These are phyloP conservation scores for Colletotrichum cereale DNA, from an alignment of 2,329 filamentous ascomycete genomes.

Conservation along the genomic window DNA sequence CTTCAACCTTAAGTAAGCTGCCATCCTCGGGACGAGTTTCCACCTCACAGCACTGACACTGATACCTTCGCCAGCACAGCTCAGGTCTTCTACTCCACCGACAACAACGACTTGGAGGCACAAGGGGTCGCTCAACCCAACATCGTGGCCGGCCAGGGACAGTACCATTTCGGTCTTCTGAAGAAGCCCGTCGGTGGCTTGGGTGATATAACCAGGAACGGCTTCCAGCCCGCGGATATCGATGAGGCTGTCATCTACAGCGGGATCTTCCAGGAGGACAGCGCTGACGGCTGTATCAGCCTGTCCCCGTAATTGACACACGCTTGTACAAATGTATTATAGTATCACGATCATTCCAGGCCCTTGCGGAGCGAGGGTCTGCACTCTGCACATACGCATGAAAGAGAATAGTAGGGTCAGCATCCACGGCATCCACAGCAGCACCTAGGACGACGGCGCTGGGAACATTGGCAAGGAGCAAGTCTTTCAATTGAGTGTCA, in stretches of 20 bases:
- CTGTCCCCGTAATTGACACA: slow-evolving; percentile 10
- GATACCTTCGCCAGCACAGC: slow-evolving; percentile 57
- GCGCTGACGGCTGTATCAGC: slow-evolving; percentile 44
- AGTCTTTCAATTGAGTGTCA: too few species aligned
- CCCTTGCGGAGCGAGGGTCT: background rate
- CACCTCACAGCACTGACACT: background rate
- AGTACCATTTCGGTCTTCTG: slow-evolving; percentile 72
- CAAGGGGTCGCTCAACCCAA: slow-evolving; percentile 62
- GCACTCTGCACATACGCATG: background rate
- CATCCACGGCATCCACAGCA: too few species aligned
- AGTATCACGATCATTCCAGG: background rate
- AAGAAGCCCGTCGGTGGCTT: slow-evolving; percentile 66
- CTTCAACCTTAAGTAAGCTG: slow-evolving; percentile 64
- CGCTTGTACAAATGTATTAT: background rate
- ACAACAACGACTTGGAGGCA: slow-evolving; percentile 56
- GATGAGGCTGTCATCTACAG: slow-evolving; percentile 66
- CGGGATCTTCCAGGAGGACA: slow-evolving; percentile 67
- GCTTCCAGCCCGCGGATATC: slow-evolving; percentile 61
- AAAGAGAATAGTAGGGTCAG: background rate
- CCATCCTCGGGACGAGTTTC: background rate
- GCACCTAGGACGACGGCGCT: too few species aligned
- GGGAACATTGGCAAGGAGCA: too few species aligned
- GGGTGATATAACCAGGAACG: slow-evolving; percentile 60
- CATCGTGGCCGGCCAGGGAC: slow-evolving; percentile 67
- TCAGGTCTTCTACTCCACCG: slow-evolving; percentile 68